A percentile compares a stretch with the other conserved stretches of the same genome.
Evolutionary conservation across 805 yeast species (phyloP).

Genomic region (Kuraishia piskuri): DNA sequence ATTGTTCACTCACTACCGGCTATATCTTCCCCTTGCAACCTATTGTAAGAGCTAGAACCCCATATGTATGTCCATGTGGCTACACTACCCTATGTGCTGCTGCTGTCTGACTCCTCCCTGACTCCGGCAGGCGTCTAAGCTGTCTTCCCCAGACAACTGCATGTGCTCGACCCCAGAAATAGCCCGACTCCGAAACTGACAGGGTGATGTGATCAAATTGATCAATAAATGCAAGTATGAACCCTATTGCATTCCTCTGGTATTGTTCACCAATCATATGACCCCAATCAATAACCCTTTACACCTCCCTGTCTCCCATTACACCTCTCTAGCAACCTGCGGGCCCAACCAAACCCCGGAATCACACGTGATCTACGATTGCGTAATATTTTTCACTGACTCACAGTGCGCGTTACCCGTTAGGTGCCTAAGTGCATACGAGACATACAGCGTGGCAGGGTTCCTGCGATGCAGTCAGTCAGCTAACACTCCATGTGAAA

Average conservation of each 20-base stretch:
- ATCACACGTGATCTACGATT: not conserved
- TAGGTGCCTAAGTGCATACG: not conserved
- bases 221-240: not conserved
- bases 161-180: not conserved
- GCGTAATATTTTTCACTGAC: not conserved
- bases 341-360: not conserved
- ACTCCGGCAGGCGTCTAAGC: not conserved
- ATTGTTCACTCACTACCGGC: too few species aligned
- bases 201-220: not conserved
- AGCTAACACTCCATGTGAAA: not conserved
- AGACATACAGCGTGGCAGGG: not conserved
- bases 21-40: too few species aligned
- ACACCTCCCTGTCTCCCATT: not conserved
- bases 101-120: not conserved
- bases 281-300: not conserved
- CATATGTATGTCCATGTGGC: too few species aligned
- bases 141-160: not conserved
- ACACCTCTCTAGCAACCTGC: not conserved
- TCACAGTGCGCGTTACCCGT: not conserved
- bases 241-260: not conserved
- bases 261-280: not conserved
- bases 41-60: too few species aligned
- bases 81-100: not conserved
- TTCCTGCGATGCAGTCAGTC: not conserved
- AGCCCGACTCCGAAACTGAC: not conserved